Evolutionary conservation across 768 basidiomycete species (phyloP).

Genomic region (Rhodotorula paludigena): DNA sequence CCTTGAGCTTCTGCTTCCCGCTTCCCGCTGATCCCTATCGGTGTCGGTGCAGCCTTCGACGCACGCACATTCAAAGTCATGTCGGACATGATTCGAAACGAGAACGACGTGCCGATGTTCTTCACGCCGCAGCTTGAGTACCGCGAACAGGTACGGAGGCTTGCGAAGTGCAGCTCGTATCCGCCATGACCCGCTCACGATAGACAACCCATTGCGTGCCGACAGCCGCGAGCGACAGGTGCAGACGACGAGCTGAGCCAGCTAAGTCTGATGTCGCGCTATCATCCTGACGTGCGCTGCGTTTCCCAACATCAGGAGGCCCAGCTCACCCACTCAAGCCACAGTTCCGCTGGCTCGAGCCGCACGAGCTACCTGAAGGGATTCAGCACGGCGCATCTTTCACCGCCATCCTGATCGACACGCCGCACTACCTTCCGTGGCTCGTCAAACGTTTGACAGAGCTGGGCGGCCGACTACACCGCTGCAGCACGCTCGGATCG

Average conservation of each 20-base stretch:
- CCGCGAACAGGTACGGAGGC: slow-evolving; percentile 12
- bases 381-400: slow-evolving; percentile 58
- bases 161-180: background rate
- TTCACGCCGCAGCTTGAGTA: slow-evolving; percentile 21
- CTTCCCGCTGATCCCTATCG: background rate
- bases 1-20: background rate
- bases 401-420: slow-evolving; percentile 65
- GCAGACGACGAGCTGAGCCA: slow-evolving; percentile 6
- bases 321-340: background rate
- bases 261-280: slow-evolving; percentile 16
- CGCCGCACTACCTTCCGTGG: slow-evolving; percentile 61
- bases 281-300: slow-evolving; percentile 18
- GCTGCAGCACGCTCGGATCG: slow-evolving; percentile 47
- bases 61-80: slow-evolving; percentile 67
- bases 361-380: slow-evolving; percentile 50
- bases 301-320: background rate
- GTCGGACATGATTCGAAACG: slow-evolving; percentile 57
- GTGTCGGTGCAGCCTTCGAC: slow-evolving; percentile 56
- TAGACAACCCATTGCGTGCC: background rate
- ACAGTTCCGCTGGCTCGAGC: slow-evolving; percentile 49
- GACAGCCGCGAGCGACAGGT: background rate
- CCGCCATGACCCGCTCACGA: background rate
- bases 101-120: slow-evolving; percentile 12
- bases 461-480: slow-evolving; percentile 60
- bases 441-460: slow-evolving; percentile 59